Evolutionary conservation across 1,139 yeast genomes (phyloP).

Genomic region (Yamadazyma atlantica): DNA sequence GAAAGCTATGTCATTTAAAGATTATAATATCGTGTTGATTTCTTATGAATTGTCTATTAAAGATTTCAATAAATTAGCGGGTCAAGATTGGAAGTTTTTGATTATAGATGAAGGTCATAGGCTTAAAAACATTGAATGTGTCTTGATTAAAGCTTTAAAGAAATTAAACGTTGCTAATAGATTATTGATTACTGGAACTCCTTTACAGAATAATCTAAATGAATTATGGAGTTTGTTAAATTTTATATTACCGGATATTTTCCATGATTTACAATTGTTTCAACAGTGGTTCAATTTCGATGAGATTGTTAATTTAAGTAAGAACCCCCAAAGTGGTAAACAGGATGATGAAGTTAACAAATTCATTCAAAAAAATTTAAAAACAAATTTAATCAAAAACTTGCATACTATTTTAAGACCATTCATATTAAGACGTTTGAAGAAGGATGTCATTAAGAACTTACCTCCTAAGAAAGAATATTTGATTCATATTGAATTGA

Average conservation of each 20-base stretch:
- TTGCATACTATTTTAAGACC: conserved; percentile 89
- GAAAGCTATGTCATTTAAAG: conserved; percentile 26
- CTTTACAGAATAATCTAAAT: conserved; percentile 82
- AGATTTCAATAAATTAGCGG: conserved; percentile 56
- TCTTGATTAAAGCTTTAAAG: conserved; percentile 69
- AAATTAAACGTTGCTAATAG: conserved; percentile 66
- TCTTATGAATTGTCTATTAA: conserved; percentile 79
- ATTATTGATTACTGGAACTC: conserved; percentile 85
- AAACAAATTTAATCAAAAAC: conserved; percentile 66
- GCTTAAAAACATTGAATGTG: conserved; percentile 77
- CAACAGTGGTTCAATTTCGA: conserved; percentile 92
- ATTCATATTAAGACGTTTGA: conserved; percentile 77
- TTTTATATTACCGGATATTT: conserved; percentile 87
- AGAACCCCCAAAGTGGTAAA: conserved; percentile 36
- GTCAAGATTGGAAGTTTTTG: conserved; percentile 68
- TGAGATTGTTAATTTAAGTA: conserved; percentile 34
- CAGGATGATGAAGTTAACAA: conserved; percentile 34
- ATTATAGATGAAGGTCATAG: conserved; percentile 98
- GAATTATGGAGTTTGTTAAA: conserved; percentile 91
- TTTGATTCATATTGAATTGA: conserved; percentile 68
- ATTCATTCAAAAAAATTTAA: conserved; percentile 60
- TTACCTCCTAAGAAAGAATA: conserved; percentile 91
- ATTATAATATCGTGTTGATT: conserved; percentile 59
- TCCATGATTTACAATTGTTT: conserved; percentile 83
- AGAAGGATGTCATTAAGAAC: conserved; percentile 61